Conservation (phyloP, 2,329 filamentous ascomycete species). For the Stemphylium vesicarium region DNA sequence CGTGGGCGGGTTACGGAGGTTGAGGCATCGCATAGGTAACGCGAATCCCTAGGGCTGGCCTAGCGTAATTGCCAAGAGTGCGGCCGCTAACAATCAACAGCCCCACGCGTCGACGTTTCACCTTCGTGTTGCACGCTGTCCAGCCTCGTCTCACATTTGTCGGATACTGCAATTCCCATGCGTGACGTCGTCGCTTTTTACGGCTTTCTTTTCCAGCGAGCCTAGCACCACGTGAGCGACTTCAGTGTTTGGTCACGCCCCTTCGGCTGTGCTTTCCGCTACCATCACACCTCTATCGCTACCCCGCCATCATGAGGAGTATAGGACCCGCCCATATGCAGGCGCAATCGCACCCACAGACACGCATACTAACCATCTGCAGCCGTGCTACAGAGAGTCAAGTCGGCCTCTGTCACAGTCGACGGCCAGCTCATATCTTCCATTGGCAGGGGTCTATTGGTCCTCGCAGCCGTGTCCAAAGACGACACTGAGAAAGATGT, state of each 20-base stretch:
- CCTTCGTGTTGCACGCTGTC: conserved; percentile 12
- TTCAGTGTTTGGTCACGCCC: neutral
- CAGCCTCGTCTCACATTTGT: conserved; percentile 11
- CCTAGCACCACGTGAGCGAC: neutral
- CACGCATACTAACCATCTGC: conserved; percentile 27
- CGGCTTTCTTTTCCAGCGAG: neutral
- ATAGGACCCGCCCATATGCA: conserved; percentile 14
- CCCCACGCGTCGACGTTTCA: conserved; percentile 24
- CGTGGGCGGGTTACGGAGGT: conserved; percentile 34
- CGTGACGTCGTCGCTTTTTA: conserved; percentile 9
- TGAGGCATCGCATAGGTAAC: conserved; percentile 30
- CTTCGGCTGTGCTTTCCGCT: conserved; percentile 3
- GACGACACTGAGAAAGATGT: conserved; percentile 90
- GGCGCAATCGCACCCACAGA: conserved; percentile 18
- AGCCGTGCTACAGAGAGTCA: conserved; percentile 93
- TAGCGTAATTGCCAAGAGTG: conserved; percentile 33
- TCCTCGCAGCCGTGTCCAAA: conserved; percentile 89
- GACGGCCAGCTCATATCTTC: conserved; percentile 88
- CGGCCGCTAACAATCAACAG: conserved; percentile 11
- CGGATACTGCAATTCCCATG: conserved; percentile 10
- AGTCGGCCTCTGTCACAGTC: conserved; percentile 94
- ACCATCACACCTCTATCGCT: conserved; percentile 1
- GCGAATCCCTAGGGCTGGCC: conserved; percentile 28
- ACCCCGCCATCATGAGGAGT: conserved; percentile 34
- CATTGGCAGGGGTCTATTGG: conserved; percentile 87